phyloP scores from a whole-genome alignment of 2,329 filamentous ascomycete species.

The Plectosphaerella plurivora region DNA sequence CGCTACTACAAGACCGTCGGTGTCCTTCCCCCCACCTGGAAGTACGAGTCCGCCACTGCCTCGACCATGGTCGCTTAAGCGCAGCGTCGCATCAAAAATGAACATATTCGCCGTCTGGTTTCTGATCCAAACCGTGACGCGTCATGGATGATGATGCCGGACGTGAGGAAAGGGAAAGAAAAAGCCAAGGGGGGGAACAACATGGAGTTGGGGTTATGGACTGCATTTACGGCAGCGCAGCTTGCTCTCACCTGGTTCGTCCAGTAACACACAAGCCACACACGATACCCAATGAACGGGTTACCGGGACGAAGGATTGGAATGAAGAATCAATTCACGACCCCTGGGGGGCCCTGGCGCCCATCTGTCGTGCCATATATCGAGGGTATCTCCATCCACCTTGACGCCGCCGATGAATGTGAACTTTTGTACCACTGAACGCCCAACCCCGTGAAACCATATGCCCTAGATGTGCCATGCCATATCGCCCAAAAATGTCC shows the following conservation, averaged over 20 bases:
- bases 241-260: slow-evolving; percentile 18
- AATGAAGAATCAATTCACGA: slow-evolving; percentile 3
- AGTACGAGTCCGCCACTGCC: slow-evolving; percentile 97
- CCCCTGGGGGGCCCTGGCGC: background rate
- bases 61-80: slow-evolving; percentile 87
- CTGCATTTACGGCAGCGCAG: slow-evolving; percentile 41
- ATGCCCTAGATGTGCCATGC: too few relatives aligned
- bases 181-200: slow-evolving; percentile 21
- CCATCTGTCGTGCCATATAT: background rate
- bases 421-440: background rate
- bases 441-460: background rate
- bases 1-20: slow-evolving; percentile 99
- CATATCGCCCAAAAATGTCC: too few relatives aligned
- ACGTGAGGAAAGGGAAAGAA: slow-evolving; percentile 5
- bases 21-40: slow-evolving; percentile 87
- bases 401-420: background rate
- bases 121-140: slow-evolving; percentile 1
- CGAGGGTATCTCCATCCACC: background rate
- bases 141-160: slow-evolving; percentile 8
- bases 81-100: background rate
- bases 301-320: slow-evolving; percentile 1
- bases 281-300: background rate
- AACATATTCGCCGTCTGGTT: too few relatives aligned
- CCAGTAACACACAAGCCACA: slow-evolving; percentile 3
- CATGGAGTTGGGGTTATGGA: slow-evolving; percentile 38